phyloP scores from a whole-genome alignment of 768 basidiomycete species.

The Boletus coccyginus region DNA sequence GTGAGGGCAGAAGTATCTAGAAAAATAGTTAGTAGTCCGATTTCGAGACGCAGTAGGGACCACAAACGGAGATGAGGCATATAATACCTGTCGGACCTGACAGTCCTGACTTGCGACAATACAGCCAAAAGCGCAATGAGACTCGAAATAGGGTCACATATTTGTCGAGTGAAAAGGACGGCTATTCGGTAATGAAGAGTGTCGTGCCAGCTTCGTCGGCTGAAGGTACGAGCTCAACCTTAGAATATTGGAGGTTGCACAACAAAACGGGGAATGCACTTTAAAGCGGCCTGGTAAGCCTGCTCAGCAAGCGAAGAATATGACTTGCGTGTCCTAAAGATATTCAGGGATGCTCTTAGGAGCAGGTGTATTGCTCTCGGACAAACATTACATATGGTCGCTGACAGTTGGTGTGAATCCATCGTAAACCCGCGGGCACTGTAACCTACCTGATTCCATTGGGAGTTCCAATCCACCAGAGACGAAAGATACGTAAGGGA shows the following conservation, averaged over 20 bases:
- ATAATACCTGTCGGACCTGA: neutral
- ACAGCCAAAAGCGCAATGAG: neutral
- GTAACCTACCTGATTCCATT: neutral
- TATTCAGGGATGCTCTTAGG: neutral
- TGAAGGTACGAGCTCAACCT: too few species aligned
- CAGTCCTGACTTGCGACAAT: neutral
- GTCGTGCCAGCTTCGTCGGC: too few species aligned
- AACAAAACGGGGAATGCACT: neutral
- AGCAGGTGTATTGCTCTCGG: neutral
- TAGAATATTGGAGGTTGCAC: neutral
- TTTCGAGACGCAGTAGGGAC: too few species aligned
- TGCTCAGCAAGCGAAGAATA: neutral
- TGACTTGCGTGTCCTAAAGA: too few species aligned
- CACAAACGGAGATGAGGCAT: neutral
- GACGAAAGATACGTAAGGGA: neutral
- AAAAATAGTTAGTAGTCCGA: neutral
- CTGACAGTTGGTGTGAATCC: neutral
- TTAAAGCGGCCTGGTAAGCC: neutral
- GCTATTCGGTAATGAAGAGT: neutral
- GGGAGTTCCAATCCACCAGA: neutral
- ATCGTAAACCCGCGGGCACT: neutral
- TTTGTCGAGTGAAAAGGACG: neutral
- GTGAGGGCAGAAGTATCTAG: neutral
- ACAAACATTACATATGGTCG: neutral
- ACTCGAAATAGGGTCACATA: neutral